Conservation (phyloP, 306 rosid genomes). For the Styphnolobium japonicum region DNA sequence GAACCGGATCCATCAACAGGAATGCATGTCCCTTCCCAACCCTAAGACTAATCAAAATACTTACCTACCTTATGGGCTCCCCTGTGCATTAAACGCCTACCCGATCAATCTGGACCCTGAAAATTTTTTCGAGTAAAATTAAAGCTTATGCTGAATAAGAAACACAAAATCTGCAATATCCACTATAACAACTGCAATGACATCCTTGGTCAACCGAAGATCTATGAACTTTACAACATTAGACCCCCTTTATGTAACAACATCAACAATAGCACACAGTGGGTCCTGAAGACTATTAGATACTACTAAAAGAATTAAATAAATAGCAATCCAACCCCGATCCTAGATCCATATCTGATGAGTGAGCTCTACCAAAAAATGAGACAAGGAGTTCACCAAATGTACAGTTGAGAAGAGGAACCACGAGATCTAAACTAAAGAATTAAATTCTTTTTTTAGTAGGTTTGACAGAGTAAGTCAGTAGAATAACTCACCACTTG, state of each 20-base stretch:
- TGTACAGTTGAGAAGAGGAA: conserved; percentile 24
- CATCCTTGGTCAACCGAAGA: conserved; percentile 29
- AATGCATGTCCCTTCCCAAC: conserved; percentile 25
- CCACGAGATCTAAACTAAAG: conserved; percentile 24
- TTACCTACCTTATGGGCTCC: conserved; percentile 57
- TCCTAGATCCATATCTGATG: conserved; percentile 18
- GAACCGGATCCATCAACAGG: neutral
- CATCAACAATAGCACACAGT: neutral
- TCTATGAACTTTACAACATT: conserved; percentile 16
- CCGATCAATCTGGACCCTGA: conserved; percentile 65
- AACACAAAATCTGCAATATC: conserved; percentile 28
- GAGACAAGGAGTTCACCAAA: conserved; percentile 17
- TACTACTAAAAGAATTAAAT: conserved; percentile 2
- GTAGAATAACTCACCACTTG: conserved; percentile 73
- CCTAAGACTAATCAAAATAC: conserved; percentile 41
- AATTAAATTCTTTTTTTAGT: conserved; percentile 6
- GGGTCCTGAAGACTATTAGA: neutral
- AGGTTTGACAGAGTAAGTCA: conserved; percentile 33
- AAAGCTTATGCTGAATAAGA: conserved; percentile 49
- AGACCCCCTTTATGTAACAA: conserved; percentile 9
- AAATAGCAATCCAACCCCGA: conserved; percentile 8
- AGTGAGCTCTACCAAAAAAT: conserved; percentile 22
- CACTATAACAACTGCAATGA: conserved; percentile 19
- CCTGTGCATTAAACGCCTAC: conserved; percentile 55
- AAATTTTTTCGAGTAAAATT: conserved; percentile 58